These are phyloP conservation scores for Fusarium chuoi DNA, from an alignment of 2,329 filamentous ascomycete genomes.

Conservation along the genomic window DNA sequence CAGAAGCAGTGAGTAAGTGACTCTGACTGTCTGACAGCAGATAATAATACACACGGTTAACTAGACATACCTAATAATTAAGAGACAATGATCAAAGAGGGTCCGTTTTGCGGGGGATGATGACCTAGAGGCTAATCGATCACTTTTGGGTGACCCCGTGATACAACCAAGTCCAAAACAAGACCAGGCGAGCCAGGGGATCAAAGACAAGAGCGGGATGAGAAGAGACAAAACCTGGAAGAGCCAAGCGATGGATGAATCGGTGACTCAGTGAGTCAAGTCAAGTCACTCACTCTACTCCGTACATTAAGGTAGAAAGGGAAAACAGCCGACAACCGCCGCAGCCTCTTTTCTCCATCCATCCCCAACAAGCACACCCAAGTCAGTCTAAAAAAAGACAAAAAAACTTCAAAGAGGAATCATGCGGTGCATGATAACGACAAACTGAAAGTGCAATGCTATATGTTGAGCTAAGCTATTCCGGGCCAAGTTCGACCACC, in stretches of 20 bases:
- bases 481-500: slow-evolving; percentile 5
- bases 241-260: not conserved
- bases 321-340: slow-evolving; percentile 19
- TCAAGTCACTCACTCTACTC: not conserved
- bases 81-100: slow-evolving; percentile 3
- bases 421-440: slow-evolving; percentile 16
- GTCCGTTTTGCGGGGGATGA: slow-evolving; percentile 13
- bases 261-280: slow-evolving; percentile 12
- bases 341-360: slow-evolving; percentile 11
- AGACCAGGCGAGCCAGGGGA: slow-evolving; percentile 9
- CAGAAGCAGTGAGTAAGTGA: not conserved
- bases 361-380: not conserved
- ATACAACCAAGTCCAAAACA: slow-evolving; percentile 20
- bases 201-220: slow-evolving; percentile 3
- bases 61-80: not conserved
- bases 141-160: slow-evolving; percentile 33
- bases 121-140: slow-evolving; percentile 17
- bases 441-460: not conserved
- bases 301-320: not conserved
- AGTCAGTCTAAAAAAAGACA: not conserved
- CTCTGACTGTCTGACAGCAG: not conserved
- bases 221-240: slow-evolving; percentile 10
- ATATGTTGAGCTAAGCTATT: slow-evolving; percentile 12
- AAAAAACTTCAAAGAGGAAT: not conserved
- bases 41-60: not conserved